Base-by-base conservation (phyloP, 768 basidiomycete genomes). In the Trametes cinnabarina region DNA sequence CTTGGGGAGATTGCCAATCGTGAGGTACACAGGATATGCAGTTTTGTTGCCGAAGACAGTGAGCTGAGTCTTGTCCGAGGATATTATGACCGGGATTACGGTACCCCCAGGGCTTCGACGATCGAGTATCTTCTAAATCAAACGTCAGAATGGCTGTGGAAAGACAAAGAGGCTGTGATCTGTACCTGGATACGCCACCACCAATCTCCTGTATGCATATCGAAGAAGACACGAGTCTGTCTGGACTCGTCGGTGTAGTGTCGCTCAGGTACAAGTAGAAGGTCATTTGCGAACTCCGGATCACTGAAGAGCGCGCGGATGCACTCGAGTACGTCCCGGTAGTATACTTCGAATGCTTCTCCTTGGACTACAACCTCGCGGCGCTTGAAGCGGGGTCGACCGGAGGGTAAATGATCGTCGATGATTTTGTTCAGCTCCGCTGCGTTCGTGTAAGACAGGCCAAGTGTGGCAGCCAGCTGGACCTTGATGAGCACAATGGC, bases 141-240 rank as follows among this genome's bases (percentile, higher is more conserved):
- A n/a, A n/a, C n/a, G n/a, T n/a, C n/a, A n/a, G n/a, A n/a, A n/a
- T n/a, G n/a, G n/a, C n/a, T n/a, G n/a, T n/a, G n/a, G n/a, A n/a
- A n/a, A n/a, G n/a, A n/a, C 35, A 47, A 8, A 15, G 19, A 26
- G 37, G n/a, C n/a, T n/a, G n/a, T n/a, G n/a, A n/a, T n/a, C n/a
- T 71, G 34, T 51, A 78, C 79, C 69, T 81, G 81, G 0, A 71
- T 75, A 4, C 44, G 44, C 79, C 79, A 81, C 81, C 79, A 81
- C 81, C 81, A 82, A 40, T 73, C 71, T 0, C 76, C 77, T 0
- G 79, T 80, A 40, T 79, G 70, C 72, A 81, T 73, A 37, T 82
- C 78, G 59, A 65, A 60, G 57, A 69, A 79, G 0, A 78, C 1
- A 60, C 40, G 1, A 41, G 68, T 8, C 66, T 30, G 9, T 69